These are phyloP conservation scores for Starmerella scarabaei DNA, from an alignment of 805 yeast species.

Conservation along the genomic window DNA sequence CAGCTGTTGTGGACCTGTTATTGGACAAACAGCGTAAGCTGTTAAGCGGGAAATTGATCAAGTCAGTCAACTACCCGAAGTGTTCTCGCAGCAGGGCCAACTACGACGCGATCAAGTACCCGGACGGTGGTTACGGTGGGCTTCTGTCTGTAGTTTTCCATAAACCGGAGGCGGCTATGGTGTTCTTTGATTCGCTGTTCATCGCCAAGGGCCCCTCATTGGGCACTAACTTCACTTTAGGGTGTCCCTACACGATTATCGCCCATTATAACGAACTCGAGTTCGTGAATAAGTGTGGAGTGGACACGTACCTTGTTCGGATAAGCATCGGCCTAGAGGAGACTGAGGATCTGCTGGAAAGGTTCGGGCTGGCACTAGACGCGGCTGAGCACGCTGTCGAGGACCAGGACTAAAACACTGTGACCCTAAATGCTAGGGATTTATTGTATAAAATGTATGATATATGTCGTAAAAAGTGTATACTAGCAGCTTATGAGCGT, in stretches of 20 bases:
- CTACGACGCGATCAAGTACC: slow-evolving; percentile 59
- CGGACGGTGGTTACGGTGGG: slow-evolving; percentile 80
- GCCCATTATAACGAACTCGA: slow-evolving; percentile 78
- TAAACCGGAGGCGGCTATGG: slow-evolving; percentile 47
- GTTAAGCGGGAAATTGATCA: slow-evolving; percentile 35
- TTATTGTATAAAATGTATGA: too few species aligned
- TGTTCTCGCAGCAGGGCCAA: slow-evolving; percentile 39
- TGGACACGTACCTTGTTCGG: slow-evolving; percentile 63
- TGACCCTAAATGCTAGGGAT: too few species aligned
- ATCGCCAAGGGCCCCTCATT: slow-evolving; percentile 81
- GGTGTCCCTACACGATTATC: slow-evolving; percentile 78
- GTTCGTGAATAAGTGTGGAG: slow-evolving; percentile 69
- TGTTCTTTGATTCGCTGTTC: slow-evolving; percentile 58
- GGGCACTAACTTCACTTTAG: slow-evolving; percentile 80
- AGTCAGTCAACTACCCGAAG: slow-evolving; percentile 61
- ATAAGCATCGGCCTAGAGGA: slow-evolving; percentile 80
- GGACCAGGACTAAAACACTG: neutral
- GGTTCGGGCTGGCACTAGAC: slow-evolving; percentile 41
- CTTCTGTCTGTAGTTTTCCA: slow-evolving; percentile 61
- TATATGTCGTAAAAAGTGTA: too few species aligned
- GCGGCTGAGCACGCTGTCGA: slow-evolving; percentile 17
- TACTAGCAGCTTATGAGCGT: too few species aligned
- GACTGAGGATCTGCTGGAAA: slow-evolving; percentile 39
- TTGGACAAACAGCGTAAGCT: slow-evolving; percentile 10
- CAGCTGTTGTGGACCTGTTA: slow-evolving; percentile 27